Percentiles rank a stretch among this genome's conserved stretches.
phyloP scores from a whole-genome alignment of 441 rosid species.

The Erysimum cheiri region DNA sequence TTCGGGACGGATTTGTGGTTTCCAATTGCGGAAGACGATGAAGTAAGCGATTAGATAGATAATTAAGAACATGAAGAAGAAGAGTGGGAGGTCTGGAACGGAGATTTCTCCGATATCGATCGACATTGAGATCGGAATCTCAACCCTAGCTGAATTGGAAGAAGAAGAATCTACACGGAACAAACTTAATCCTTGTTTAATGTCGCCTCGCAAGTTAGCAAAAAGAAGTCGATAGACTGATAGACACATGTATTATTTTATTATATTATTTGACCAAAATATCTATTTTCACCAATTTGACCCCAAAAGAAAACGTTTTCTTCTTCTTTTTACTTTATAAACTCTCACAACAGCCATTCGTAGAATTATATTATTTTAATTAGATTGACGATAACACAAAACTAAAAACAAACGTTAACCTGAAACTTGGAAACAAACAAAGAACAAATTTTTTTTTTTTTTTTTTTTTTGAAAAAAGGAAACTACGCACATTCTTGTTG shows the following conservation, averaged over 20 bases:
- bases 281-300: neutral
- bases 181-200: constrained; percentile 5
- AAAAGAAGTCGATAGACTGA: neutral
- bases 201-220: neutral
- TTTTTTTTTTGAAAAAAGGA: too few species aligned
- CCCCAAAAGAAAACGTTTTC: too few species aligned
- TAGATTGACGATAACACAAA: neutral
- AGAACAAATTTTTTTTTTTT: too few species aligned
- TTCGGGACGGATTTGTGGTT: constrained; percentile 69
- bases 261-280: neutral
- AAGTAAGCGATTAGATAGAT: constrained; percentile 62
- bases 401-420: neutral
- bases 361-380: neutral
- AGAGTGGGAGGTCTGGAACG: constrained; percentile 51
- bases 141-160: constrained; percentile 25
- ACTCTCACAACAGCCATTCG: neutral
- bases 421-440: neutral
- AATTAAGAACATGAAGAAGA: constrained; percentile 64
- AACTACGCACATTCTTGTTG: neutral
- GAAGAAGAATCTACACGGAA: constrained; percentile 20
- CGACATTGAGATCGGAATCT: constrained; percentile 45
- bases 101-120: constrained; percentile 25
- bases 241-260: constrained; percentile 14
- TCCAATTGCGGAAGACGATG: constrained; percentile 81
- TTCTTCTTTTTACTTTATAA: neutral